Conservation (phyloP, 495 filamentous ascomycete species). For the Chlorociboria aeruginascens region DNA sequence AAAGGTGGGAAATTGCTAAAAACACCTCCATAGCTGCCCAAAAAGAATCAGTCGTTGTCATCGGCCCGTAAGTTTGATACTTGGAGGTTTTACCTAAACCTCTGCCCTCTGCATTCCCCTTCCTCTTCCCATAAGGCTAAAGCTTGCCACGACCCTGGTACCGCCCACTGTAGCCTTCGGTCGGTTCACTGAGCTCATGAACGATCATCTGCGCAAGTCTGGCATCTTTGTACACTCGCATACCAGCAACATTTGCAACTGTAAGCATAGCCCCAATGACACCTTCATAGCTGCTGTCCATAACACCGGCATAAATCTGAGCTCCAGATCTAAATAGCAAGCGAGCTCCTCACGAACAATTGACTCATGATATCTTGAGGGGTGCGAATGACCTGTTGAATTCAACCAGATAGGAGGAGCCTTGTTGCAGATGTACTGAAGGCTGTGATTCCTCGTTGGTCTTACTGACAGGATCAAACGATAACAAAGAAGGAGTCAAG, state of each 20-base stretch:
- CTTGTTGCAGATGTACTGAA: constrained; percentile 13
- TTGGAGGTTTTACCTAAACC: no score
- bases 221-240: constrained; percentile 23
- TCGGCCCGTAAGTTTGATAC: no score
- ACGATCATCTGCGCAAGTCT: constrained; percentile 35
- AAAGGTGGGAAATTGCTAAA: no score
- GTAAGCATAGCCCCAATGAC: constrained; percentile 32
- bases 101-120: no score
- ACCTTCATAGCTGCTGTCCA: constrained; percentile 35
- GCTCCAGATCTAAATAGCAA: constrained; percentile 32
- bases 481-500: neutral
- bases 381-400: constrained; percentile 33
- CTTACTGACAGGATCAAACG: no score
- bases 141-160: no score
- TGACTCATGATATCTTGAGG: constrained; percentile 29
- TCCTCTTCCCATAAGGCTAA: no score
- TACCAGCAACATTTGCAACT: constrained; percentile 27
- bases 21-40: no score
- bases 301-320: constrained; percentile 27
- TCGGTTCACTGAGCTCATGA: constrained; percentile 23
- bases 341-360: constrained; percentile 27
- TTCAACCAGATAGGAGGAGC: constrained; percentile 32
- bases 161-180: constrained; percentile 30
- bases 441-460: no score
- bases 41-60: no score